Evolutionary conservation across 352 stramenopile genomes (phyloP).

Genomic region (Phytophthora brassicae): DNA sequence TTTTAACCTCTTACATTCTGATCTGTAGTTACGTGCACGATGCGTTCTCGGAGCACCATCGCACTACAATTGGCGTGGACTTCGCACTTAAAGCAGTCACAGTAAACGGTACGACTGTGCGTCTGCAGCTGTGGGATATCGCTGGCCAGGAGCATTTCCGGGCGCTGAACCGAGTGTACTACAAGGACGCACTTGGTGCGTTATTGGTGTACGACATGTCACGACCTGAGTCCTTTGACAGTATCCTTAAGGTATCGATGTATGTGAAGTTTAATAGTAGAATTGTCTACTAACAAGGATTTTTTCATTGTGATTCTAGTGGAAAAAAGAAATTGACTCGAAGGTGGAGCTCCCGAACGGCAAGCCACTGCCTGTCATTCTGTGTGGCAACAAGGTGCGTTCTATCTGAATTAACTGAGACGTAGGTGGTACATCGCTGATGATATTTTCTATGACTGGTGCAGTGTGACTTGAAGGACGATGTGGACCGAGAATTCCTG

Average conservation of each 20-base stretch:
- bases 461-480: constrained; percentile 83
- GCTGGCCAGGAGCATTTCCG: constrained; percentile 93
- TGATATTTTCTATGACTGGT: constrained; percentile 1
- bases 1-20: neutral
- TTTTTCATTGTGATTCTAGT: constrained; percentile 45
- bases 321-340: constrained; percentile 94
- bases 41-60: constrained; percentile 91
- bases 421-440: neutral
- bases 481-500: constrained; percentile 76
- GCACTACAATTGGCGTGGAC: constrained; percentile 92
- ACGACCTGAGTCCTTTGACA: constrained; percentile 90
- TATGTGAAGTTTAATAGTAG: neutral
- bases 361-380: constrained; percentile 88
- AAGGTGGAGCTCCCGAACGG: constrained; percentile 92
- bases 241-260: constrained; percentile 65
- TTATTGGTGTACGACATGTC: constrained; percentile 94
- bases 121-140: constrained; percentile 94
- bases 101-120: constrained; percentile 84
- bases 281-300: neutral
- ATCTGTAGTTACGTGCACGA: constrained; percentile 83
- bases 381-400: constrained; percentile 92
- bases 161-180: constrained; percentile 93
- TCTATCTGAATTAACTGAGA: too few relatives aligned
- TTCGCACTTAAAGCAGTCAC: constrained; percentile 92
- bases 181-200: constrained; percentile 91